Conservation (phyloP, 2,329 filamentous ascomycete species). For the Calycina herbarum region DNA sequence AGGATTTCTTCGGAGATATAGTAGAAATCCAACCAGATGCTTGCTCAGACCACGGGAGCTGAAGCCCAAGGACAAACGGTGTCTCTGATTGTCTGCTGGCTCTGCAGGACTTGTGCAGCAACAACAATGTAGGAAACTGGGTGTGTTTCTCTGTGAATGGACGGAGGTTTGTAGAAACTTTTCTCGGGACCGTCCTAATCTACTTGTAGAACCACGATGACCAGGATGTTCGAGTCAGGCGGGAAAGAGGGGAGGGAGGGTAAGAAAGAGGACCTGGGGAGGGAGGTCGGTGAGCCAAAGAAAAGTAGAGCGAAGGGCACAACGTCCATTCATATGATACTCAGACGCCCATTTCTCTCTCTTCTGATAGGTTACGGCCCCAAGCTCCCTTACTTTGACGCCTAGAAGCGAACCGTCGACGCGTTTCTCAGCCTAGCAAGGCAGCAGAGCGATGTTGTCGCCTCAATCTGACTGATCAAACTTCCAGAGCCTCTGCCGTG, state of each 20-base stretch:
- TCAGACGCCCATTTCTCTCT: too few species aligned
- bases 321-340: too few species aligned
- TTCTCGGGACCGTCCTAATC: conserved; percentile 12
- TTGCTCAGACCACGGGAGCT: background rate
- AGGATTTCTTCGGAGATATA: background rate
- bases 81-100: conserved; percentile 9
- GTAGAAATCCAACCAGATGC: background rate
- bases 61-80: background rate
- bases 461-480: conserved; percentile 2
- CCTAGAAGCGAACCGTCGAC: background rate
- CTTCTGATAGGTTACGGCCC: background rate
- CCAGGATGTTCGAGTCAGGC: conserved; percentile 8
- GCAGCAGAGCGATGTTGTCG: background rate
- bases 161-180: background rate
- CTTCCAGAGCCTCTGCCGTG: background rate
- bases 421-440: background rate
- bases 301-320: too few species aligned
- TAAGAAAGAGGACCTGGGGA: background rate
- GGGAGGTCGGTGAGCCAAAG: conserved; percentile 1
- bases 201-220: conserved; percentile 14
- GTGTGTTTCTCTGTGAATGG: background rate
- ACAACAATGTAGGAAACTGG: conserved; percentile 4
- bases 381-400: background rate
- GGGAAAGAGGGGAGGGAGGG: background rate
- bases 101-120: conserved; percentile 15